A percentile compares a stretch with the other conserved stretches of the same genome.
Evolutionary conservation across 2,329 filamentous ascomycete species (phyloP).

Genomic region (Alternaria dauci): DNA sequence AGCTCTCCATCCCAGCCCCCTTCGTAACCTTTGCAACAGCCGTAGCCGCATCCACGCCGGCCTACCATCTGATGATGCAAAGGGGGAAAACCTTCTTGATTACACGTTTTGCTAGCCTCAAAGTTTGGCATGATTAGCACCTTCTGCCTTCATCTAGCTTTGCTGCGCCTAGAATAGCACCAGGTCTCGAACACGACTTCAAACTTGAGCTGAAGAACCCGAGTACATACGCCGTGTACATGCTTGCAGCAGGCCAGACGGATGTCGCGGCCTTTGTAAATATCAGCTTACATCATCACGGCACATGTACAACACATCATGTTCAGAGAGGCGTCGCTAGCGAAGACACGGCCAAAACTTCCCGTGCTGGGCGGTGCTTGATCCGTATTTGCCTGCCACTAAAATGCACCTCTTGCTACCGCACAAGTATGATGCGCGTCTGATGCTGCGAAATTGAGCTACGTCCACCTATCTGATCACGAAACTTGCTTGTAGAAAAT

Average conservation of each 20-base stretch:
- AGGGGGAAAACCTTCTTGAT: not conserved
- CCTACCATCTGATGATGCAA: not conserved
- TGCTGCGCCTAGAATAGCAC: constrained; percentile 2
- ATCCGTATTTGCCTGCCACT: not conserved
- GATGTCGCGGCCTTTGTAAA: not conserved
- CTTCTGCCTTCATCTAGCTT: not conserved
- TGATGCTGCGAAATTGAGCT: not conserved
- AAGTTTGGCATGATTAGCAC: constrained; percentile 7
- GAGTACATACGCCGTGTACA: not conserved
- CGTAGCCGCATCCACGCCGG: not conserved
- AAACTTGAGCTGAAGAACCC: not conserved
- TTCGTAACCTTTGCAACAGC: not conserved
- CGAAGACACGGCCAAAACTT: not conserved
- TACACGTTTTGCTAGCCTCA: not conserved
- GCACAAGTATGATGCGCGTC: not conserved
- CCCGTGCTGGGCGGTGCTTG: not conserved
- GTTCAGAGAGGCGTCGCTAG: not conserved
- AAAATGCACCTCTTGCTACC: not conserved
- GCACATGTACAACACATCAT: not conserved
- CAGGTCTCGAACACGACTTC: not conserved
- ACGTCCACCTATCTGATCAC: not conserved
- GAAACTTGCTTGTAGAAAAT: not conserved
- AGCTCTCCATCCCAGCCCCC: constrained; percentile 2
- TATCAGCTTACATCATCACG: not conserved
- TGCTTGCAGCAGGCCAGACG: not conserved